Evolutionary conservation across 768 basidiomycete genomes (phyloP).

Genomic region (Mrakia gelida): DNA sequence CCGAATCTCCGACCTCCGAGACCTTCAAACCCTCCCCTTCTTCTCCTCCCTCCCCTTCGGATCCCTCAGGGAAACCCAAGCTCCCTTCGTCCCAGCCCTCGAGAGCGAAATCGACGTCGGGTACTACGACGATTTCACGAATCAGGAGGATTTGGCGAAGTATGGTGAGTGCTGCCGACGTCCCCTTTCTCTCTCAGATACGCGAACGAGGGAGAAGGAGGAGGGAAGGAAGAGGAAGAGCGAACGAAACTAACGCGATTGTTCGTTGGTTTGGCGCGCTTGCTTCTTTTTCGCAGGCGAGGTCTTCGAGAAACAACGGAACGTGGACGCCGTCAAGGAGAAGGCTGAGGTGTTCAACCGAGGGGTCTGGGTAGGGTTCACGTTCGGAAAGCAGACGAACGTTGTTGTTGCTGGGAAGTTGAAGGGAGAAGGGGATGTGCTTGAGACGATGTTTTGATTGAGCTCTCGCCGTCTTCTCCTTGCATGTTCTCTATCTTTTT

Average conservation of each 20-base stretch:
- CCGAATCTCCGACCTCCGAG: slow-evolving; percentile 67
- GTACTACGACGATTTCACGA: slow-evolving; percentile 79
- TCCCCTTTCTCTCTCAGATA: neutral
- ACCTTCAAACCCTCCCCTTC: slow-evolving; percentile 76
- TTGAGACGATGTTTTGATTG: slow-evolving; percentile 45
- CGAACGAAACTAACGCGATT: too few species aligned
- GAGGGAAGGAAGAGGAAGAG: too few species aligned
- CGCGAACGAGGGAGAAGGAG: neutral
- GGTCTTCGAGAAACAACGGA: slow-evolving; percentile 91
- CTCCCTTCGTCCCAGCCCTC: slow-evolving; percentile 90
- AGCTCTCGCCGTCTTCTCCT: neutral
- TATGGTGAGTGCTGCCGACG: slow-evolving; percentile 26
- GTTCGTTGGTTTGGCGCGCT: neutral
- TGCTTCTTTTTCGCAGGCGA: slow-evolving; percentile 51
- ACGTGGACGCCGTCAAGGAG: slow-evolving; percentile 87
- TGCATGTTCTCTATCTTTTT: neutral
- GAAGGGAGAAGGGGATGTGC: slow-evolving; percentile 45
- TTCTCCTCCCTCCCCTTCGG: slow-evolving; percentile 74
- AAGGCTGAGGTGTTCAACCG: slow-evolving; percentile 51
- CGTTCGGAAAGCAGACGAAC: slow-evolving; percentile 44
- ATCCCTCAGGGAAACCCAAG: slow-evolving; percentile 64
- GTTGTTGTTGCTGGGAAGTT: neutral
- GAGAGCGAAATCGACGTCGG: slow-evolving; percentile 93
- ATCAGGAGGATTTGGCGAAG: slow-evolving; percentile 32
- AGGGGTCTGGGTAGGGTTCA: slow-evolving; percentile 46